Evolutionary conservation across 352 stramenopile species (phyloP), one percentile per base, ranked within the genome.

Genomic region (Globisporangium cylindrosporum): DNA sequence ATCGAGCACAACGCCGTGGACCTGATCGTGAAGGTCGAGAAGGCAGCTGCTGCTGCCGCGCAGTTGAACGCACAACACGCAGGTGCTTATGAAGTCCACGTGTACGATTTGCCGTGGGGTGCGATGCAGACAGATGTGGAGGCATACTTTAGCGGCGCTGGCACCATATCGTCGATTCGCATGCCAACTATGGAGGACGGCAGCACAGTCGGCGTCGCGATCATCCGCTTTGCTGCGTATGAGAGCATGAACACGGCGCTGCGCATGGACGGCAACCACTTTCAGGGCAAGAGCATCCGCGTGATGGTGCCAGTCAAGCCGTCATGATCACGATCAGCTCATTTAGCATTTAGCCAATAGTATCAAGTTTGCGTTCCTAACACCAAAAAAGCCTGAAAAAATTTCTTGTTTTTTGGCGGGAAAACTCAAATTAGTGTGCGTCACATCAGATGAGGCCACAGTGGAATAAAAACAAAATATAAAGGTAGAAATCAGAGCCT

Each of bases 181-280:
- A 91, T 91, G 78, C 83, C 83, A 18, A 90, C 77, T 20, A 91
- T 90, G 78, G 68, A 80, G n/a, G 79, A 88, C 62, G 78, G 83
- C 59, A 90, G 80, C 66, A 91, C 83, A 14, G 83, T 91, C 22
- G 83, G 81, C 54, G 79, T 90, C 20, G 81, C 84, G 5, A 77
- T 92, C 63, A 77, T 92, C 55, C 77, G 74, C 8, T 92, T 92
- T 69, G 73, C 70, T 3, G 61, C 74, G 14, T 64, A 78, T n/a
- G 80, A 88, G 22, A 75, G 80, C 27, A 81, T 86, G 71, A 75
- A 71, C 59, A 74, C 77, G 3, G 83, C 83, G 34, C 63, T 92
- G 70, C 73, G 73, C 34, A 89, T 92, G 84, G 76, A 90, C 54
- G 78, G 81, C 24, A 90, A 88, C 66, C 81, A 83, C 20, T 90